A percentile compares a stretch with the other conserved stretches of the same genome.
phyloP scores from a whole-genome alignment of 202 grass and related monocot genomes.

The Saccharum hybrid region DNA sequence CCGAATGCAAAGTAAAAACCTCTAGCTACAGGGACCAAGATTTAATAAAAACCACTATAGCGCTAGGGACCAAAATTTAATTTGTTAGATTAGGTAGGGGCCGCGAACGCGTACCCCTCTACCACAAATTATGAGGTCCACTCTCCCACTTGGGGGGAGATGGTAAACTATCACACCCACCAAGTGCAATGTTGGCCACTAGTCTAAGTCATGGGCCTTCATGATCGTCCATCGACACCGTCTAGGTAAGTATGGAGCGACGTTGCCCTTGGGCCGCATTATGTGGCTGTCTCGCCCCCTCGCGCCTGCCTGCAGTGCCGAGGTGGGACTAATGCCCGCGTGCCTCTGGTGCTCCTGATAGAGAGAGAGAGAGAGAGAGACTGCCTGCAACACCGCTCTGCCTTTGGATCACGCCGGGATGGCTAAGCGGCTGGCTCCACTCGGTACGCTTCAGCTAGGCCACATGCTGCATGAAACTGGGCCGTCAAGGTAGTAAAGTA shows the following conservation, averaged over 20 bases:
- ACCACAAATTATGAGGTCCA: slow-evolving; percentile 61
- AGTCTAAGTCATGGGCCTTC: background rate
- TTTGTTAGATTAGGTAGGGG: background rate
- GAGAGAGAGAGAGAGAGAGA: too few species aligned
- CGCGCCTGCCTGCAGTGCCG: background rate
- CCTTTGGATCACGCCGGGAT: too few species aligned
- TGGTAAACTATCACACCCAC: slow-evolving; percentile 52
- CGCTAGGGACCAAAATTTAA: too few species aligned
- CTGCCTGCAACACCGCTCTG: too few species aligned
- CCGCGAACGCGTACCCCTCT: slow-evolving; percentile 13
- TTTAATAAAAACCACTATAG: too few species aligned
- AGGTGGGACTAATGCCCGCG: background rate
- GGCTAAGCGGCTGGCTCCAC: too few species aligned
- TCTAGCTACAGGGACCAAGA: too few species aligned
- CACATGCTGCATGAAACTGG: too few species aligned
- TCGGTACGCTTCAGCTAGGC: too few species aligned
- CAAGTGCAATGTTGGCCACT: slow-evolving; percentile 43
- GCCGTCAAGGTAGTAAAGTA: too few species aligned
- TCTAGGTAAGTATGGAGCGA: background rate
- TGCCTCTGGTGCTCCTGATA: too few species aligned
- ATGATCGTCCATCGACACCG: background rate
- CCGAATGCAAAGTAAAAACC: too few species aligned
- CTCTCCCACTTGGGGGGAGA: slow-evolving; percentile 53
- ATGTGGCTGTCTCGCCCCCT: background rate
- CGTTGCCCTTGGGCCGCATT: fast-evolving